These are phyloP conservation scores for Parastagonospora nodorum DNA, from an alignment of 2,329 filamentous ascomycete species.

Conservation along the genomic window DNA sequence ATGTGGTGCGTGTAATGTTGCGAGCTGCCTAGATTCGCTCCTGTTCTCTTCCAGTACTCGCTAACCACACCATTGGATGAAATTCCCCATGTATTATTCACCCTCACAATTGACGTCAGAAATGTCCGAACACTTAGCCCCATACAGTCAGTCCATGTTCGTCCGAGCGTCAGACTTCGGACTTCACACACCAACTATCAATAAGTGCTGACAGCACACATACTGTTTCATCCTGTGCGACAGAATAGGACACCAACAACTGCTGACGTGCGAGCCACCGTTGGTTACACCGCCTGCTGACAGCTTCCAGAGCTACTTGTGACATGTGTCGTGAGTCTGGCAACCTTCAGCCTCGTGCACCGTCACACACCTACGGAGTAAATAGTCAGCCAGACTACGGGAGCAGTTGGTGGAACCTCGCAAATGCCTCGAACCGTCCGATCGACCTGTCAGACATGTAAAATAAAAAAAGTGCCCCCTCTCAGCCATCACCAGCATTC, in stretches of 20 bases:
- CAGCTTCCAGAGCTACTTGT: background rate
- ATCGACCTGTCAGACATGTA: background rate
- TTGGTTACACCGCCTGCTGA: background rate
- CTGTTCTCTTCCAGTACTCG: background rate
- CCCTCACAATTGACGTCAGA: conserved; percentile 1
- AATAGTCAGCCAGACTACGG: no score
- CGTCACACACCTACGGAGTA: no score
- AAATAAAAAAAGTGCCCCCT: background rate
- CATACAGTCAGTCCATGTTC: conserved; percentile 1
- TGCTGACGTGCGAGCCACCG: background rate
- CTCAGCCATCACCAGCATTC: background rate
- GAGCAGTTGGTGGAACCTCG: no score
- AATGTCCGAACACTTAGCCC: conserved; percentile 1
- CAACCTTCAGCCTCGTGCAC: background rate
- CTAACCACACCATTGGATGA: background rate
- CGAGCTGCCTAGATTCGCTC: no score
- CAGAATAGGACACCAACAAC: background rate
- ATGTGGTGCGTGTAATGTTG: no score
- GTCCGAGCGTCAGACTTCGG: conserved; percentile 1
- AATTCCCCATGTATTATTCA: no score
- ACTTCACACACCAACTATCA: conserved; percentile 2
- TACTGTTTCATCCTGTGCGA: background rate
- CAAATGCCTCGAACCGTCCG: no score
- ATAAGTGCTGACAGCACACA: conserved; percentile 7
- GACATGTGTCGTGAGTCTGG: background rate